Evolutionary conservation across 2,329 filamentous ascomycete species (phyloP), one percentile per base, ranked within the genome.

Genomic region (Ciborinia camelliae): DNA sequence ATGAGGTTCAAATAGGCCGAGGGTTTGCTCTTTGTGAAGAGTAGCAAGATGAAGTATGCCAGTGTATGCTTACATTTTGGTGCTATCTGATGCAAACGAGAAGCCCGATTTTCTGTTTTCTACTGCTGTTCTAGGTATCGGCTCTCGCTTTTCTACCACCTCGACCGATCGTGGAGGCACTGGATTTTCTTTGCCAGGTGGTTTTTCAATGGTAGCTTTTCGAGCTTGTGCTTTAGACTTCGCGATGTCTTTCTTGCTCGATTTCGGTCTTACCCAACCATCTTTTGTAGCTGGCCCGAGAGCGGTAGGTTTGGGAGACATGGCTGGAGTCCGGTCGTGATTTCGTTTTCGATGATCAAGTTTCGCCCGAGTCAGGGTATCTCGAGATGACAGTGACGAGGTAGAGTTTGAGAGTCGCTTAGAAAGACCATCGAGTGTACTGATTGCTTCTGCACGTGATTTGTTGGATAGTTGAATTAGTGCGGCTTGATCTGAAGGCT

Each of bases 341-440:
- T 28, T 23, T 35, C 45, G 20, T 35, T 41, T 51, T 43, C 23
- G 50, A 41, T 26, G 50, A 45, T n/a, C 15, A 35, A 4, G 9
- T 7, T 45, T 60, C 12, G 23, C 37, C 10, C 12, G 32, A 14
- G 5, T 60, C n/a, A 6, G 9, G 37, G n/a, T 9, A 37, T 35
- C 41, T 51, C 8, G 43, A 9, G 23, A 41, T 51, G 12, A 18
- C 10, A 51, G 47, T 3, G 63, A 63, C 2, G 71, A 63, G 4
- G 71, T 69, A 48, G 72, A 72, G 55, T 71, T 37, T 73, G 73
- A 70, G 71, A 77, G 55, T 43, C 73, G 70, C 64, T 66, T 57
- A 2, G 82, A 83, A 32, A 84, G 74, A 20, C 77, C 76, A 59
- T 81, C 77, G 62, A 85, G 83, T 9, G 81, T 76, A 63, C 76